Conservation (phyloP, 2,329 filamentous ascomycete genomes). For the Colletotrichum tamarilloi region DNA sequence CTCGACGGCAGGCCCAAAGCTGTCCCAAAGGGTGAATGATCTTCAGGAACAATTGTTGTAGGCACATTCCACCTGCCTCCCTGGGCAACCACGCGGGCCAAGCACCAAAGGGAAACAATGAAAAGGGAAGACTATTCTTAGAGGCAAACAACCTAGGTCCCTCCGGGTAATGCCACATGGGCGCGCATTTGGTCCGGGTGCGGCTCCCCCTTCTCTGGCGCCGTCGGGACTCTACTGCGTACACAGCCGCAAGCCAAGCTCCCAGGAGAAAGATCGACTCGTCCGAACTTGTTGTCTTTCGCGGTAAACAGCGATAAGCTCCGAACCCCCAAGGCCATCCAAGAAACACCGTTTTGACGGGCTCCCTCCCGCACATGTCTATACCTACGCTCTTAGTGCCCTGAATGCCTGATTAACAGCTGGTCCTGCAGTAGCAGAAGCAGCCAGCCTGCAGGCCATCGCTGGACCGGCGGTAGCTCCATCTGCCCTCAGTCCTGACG, state of each 20-base stretch:
- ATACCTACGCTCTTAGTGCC: neutral
- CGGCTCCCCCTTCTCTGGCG: neutral
- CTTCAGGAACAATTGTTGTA: neutral
- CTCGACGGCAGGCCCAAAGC: neutral
- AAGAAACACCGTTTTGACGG: neutral
- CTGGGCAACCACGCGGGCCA: neutral
- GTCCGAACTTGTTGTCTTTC: constrained; percentile 1
- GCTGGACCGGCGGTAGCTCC: neutral
- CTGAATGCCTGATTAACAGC: neutral
- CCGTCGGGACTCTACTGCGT: neutral
- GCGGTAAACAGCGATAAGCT: neutral
- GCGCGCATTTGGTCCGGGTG: constrained; percentile 5
- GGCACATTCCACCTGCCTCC: neutral
- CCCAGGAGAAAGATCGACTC: constrained; percentile 5
- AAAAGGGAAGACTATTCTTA: constrained; percentile 16
- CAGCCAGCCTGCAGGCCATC: neutral
- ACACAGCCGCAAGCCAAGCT: constrained; percentile 4
- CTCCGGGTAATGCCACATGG: constrained; percentile 1
- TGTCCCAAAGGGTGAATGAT: neutral
- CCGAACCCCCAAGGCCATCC: neutral
- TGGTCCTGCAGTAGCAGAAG: neutral
- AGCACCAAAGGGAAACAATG: neutral
- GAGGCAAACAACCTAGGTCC: neutral
- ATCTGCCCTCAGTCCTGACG: constrained; percentile 20
- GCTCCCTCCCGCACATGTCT: neutral